Evolutionary conservation across 306 rosid genomes (phyloP).

Genomic region (Ormosia emarginata): DNA sequence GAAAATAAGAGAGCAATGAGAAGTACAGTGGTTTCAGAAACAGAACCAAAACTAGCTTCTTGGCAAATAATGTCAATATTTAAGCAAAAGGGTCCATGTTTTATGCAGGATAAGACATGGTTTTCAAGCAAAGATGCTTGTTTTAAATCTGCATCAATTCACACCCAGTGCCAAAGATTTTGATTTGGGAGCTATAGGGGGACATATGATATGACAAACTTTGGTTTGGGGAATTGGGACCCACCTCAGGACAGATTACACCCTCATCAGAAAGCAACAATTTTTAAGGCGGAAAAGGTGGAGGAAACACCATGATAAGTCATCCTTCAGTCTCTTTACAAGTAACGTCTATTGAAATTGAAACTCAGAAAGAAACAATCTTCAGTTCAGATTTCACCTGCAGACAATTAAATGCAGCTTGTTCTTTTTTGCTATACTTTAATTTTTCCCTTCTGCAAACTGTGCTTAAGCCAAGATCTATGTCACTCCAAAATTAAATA

Average conservation of each 20-base stretch:
- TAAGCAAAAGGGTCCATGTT: constrained; percentile 18
- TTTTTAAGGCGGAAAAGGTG: constrained; percentile 24
- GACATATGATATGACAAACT: constrained; percentile 33
- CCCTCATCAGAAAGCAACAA: constrained; percentile 35
- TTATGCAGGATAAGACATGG: constrained; percentile 34
- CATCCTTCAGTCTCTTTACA: constrained; percentile 20
- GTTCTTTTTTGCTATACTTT: background rate
- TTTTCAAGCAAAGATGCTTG: constrained; percentile 30
- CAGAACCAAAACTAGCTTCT: constrained; percentile 33
- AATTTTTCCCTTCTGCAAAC: background rate
- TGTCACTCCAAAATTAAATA: constrained; percentile 24
- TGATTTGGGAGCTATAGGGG: constrained; percentile 32
- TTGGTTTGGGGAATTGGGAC: constrained; percentile 26
- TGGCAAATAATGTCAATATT: constrained; percentile 21
- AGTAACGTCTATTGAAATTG: constrained; percentile 20
- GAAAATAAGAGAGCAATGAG: constrained; percentile 1
- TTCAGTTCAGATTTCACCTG: constrained; percentile 27
- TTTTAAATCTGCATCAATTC: constrained; percentile 26
- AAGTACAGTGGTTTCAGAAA: constrained; percentile 19
- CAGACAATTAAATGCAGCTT: constrained; percentile 28
- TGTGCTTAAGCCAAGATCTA: constrained; percentile 43
- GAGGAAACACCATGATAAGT: constrained; percentile 25
- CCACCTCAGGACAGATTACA: constrained; percentile 32
- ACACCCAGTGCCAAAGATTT: constrained; percentile 28
- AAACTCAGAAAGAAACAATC: background rate